phyloP scores from a whole-genome alignment of 768 basidiomycete genomes.

The Phanerodontia chrysosporium region DNA sequence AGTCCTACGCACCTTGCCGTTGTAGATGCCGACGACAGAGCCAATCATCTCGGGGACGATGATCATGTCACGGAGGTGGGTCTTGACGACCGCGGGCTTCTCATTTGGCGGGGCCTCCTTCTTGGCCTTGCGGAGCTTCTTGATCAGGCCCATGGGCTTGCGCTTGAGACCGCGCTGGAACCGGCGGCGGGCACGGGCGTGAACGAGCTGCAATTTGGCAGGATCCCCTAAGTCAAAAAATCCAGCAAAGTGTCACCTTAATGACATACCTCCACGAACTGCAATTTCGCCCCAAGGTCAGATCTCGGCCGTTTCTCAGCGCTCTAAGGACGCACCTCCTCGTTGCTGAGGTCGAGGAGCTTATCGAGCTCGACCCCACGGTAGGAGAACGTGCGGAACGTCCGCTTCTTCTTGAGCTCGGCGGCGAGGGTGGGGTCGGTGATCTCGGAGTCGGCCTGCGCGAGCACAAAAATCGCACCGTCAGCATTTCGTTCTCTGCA shows the following conservation, averaged over 20 bases:
- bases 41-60: conserved; percentile 99
- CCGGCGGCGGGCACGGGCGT: conserved; percentile 96
- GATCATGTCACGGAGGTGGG: conserved; percentile 99
- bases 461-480: conserved; percentile 10
- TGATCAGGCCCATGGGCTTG: conserved; percentile 96
- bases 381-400: conserved; percentile 98
- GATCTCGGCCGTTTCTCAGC: background rate
- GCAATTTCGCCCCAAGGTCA: conserved; percentile 6
- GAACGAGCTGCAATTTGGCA: conserved; percentile 69
- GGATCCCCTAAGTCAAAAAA: conserved; percentile 1
- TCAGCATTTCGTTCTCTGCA: conserved; percentile 16
- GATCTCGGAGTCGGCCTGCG: conserved; percentile 75
- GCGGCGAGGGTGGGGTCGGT: conserved; percentile 94
- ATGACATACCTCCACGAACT: conserved; percentile 78
- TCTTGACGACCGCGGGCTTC: conserved; percentile 98
- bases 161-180: conserved; percentile 99
- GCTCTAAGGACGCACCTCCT: conserved; percentile 64
- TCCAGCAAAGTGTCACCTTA: background rate
- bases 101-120: conserved; percentile 99
- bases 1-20: conserved; percentile 72
- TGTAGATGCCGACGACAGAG: conserved; percentile 96
- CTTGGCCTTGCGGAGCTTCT: conserved; percentile 99
- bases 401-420: conserved; percentile 97
- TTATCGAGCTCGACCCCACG: conserved; percentile 98
- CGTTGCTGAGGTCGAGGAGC: conserved; percentile 93